Evolutionary conservation across 805 yeast species (phyloP), one percentile per base, ranked within the genome.

Genomic region (Sugiyamaella mastotermitis): DNA sequence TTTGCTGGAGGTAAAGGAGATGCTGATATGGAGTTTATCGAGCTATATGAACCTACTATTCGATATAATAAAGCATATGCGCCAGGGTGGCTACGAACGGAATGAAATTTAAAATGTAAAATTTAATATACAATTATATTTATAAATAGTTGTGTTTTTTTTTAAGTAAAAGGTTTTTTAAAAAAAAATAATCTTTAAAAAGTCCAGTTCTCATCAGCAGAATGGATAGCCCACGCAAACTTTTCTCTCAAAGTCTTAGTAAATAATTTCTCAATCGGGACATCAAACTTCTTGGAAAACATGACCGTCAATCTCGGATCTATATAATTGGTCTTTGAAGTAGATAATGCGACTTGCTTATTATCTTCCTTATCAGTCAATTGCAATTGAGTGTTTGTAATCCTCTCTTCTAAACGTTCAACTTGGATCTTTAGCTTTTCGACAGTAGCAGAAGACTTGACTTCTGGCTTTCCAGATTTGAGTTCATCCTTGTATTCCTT

Each of bases 1-100:
- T 90, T 86, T 60, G 94, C 97, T 4, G 80, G 84, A 51, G 97
- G 95, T 6, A 90, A 90, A 61, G 92, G 90, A 17, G 96, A 85
- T 50, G 82, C 80, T 38, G 98, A 90, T 61, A 69, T 88, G 54
- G 95, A 86, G 53, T 85, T 83, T 48, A 84, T 90, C 40, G 96
- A 92, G 58, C 66, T 77, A 55, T 88, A 84, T 71, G 76, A 78
- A 51, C 83, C 86, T 2, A 66, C 65, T 8, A 53, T 85, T 33
- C 57, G 56, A 42, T 68, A 76, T 20, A 72, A 74, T 46, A 59
- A 60, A 26, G 50, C 48, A 11, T 64, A 66, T 41, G 65, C 72
- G 26, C 95, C 95, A 1, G 72, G 66, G 11, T 87, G 85, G 69
- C 79, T 80, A 16, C 53, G 64, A 20, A 23, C 35, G 22, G 18